These are phyloP conservation scores for Echites panduratus DNA, from an alignment of 257 asterid genomes.

Conservation along the genomic window DNA sequence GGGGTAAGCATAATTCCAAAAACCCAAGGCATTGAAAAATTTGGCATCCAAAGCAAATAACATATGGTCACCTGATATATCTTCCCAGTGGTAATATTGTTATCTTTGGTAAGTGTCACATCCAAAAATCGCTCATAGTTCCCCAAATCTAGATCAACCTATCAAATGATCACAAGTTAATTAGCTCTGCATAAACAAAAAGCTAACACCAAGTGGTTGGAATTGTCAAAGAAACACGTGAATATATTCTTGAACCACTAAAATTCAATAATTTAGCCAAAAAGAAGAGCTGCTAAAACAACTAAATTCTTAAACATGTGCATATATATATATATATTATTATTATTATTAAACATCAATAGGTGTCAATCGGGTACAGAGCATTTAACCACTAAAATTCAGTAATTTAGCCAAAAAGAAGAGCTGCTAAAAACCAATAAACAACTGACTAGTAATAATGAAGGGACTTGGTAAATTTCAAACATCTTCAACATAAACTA, in stretches of 20 bases:
- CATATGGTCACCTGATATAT: conserved; percentile 74
- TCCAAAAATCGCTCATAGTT: conserved; percentile 93
- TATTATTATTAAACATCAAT: background rate
- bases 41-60: conserved; percentile 11
- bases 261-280: no score
- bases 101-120: conserved; percentile 85
- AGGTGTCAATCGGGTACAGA: background rate
- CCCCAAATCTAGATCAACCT: conserved; percentile 99
- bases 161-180: conserved; percentile 18
- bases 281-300: no score
- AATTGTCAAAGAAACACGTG: background rate
- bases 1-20: conserved; percentile 5
- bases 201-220: background rate
- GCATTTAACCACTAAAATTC: background rate
- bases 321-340: no score
- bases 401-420: no score
- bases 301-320: no score
- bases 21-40: background rate
- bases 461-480: background rate
- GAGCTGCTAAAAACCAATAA: background rate
- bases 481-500: background rate
- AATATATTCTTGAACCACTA: background rate
- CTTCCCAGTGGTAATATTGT: conserved; percentile 97
- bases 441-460: background rate
- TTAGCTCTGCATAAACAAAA: background rate